Evolutionary conservation across 208 protist genomes (phyloP).

Genomic region (Borovskyia barvae): DNA sequence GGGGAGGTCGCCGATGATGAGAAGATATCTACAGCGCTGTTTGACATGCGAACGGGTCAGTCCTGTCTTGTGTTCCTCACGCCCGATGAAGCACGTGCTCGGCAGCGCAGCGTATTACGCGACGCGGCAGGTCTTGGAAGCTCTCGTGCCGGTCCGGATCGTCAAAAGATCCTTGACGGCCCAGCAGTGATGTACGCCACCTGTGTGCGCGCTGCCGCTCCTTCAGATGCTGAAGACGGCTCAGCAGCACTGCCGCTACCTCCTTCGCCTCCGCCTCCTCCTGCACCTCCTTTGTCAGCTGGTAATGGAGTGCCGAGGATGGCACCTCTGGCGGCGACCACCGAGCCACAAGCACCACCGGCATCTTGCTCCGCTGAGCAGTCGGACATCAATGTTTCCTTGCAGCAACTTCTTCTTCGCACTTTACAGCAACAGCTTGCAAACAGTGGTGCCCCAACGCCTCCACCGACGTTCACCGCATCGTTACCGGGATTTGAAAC

Average conservation of each 20-base stretch:
- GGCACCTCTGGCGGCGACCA: not conserved
- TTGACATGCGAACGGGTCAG: conserved; percentile 42
- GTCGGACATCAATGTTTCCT: conserved; percentile 19
- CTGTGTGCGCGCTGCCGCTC: conserved; percentile 1
- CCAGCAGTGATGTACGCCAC: conserved; percentile 24
- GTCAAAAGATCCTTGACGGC: conserved; percentile 21
- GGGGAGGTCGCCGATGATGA: too few species aligned
- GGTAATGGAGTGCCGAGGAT: not conserved
- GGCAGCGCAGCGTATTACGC: too few species aligned
- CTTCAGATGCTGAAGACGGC: not conserved
- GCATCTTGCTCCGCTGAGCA: not conserved
- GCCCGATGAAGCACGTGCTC: conserved; percentile 27
- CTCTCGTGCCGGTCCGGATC: too few species aligned
- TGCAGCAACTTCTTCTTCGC: conserved; percentile 50
- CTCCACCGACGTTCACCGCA: not conserved
- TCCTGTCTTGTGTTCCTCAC: conserved; percentile 50
- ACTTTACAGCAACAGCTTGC: conserved; percentile 26
- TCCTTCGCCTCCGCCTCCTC: not conserved
- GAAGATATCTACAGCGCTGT: conserved; percentile 33
- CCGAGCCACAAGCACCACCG: conserved; percentile 1
- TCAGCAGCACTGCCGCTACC: not conserved
- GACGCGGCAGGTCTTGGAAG: too few species aligned
- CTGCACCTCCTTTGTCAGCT: not conserved
- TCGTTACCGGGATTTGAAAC: not conserved
- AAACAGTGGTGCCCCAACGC: conserved; percentile 1